A percentile compares a stretch with the other conserved stretches of the same genome.
Conservation (phyloP, 2,329 filamentous ascomycete genomes). For the Cercospora sesami region DNA sequence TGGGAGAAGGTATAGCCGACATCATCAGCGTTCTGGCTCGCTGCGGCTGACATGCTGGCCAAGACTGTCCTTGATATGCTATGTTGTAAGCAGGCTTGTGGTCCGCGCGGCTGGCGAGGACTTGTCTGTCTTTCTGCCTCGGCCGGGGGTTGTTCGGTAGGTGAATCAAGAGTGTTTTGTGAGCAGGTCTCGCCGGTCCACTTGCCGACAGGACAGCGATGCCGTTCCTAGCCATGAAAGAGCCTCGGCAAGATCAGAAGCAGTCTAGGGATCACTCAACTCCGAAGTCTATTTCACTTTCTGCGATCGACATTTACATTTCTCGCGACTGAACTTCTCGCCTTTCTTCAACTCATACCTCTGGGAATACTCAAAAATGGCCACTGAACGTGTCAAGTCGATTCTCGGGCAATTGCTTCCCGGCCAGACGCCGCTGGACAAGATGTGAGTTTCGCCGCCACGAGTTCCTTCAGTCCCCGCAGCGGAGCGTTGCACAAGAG, state of each 20-base stretch:
- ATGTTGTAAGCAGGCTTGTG: not conserved
- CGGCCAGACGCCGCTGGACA: constrained; percentile 64
- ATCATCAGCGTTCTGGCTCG: not conserved
- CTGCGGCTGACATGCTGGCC: not conserved
- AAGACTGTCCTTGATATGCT: not conserved
- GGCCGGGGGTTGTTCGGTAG: constrained; percentile 7
- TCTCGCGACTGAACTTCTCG: not conserved
- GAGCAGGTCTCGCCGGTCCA: constrained; percentile 3
- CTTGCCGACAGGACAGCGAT: constrained; percentile 1
- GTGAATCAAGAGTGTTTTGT: not conserved
- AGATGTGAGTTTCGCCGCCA: constrained; percentile 69
- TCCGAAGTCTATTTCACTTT: constrained; percentile 15
- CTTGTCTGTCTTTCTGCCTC: not conserved
- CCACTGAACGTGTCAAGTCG: constrained; percentile 79
- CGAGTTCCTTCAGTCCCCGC: constrained; percentile 49
- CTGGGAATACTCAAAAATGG: constrained; percentile 57
- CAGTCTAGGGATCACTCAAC: constrained; percentile 4
- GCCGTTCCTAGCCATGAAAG: not conserved
- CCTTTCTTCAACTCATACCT: not conserved
- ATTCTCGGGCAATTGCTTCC: constrained; percentile 85
- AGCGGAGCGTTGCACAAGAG: not conserved
- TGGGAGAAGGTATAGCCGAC: constrained; percentile 18
- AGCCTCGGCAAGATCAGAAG: constrained; percentile 12
- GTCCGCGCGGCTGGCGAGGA: not conserved
- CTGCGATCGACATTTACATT: constrained; percentile 14